These are phyloP conservation scores for Vigna mungo DNA, from an alignment of 306 rosid species.

Conservation along the genomic window DNA sequence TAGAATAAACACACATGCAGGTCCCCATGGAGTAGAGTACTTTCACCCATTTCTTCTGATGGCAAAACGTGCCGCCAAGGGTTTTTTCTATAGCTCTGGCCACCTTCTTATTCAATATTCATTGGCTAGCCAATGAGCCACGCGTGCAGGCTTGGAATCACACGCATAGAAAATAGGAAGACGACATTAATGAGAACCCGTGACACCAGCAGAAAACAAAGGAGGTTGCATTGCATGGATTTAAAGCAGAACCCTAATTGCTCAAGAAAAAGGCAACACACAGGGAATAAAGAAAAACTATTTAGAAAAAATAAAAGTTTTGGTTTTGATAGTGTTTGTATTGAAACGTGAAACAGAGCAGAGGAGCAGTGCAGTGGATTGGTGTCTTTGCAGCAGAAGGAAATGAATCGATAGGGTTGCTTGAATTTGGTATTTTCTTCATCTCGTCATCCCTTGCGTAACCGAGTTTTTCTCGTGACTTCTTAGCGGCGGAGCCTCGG, in stretches of 20 bases:
- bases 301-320: background rate
- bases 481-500: background rate
- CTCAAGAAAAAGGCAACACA: conserved; percentile 15
- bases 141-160: conserved; percentile 25
- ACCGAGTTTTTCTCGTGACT: background rate
- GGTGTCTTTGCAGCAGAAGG: background rate
- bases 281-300: background rate
- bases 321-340: conserved; percentile 27
- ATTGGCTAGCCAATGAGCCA: conserved; percentile 34
- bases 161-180: conserved; percentile 4
- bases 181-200: conserved; percentile 39
- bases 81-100: conserved; percentile 14
- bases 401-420: background rate
- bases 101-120: conserved; percentile 25
- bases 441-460: background rate
- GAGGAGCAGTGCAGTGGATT: background rate
- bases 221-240: conserved; percentile 21
- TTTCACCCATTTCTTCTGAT: background rate
- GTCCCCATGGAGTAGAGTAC: background rate
- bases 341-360: conserved; percentile 38
- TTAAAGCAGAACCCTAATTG: background rate
- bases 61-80: conserved; percentile 30
- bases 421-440: too few species aligned
- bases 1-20: background rate
- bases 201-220: conserved; percentile 30